These are phyloP conservation scores for Leccinum uliginosum DNA, from an alignment of 768 basidiomycete genomes.

Conservation along the genomic window DNA sequence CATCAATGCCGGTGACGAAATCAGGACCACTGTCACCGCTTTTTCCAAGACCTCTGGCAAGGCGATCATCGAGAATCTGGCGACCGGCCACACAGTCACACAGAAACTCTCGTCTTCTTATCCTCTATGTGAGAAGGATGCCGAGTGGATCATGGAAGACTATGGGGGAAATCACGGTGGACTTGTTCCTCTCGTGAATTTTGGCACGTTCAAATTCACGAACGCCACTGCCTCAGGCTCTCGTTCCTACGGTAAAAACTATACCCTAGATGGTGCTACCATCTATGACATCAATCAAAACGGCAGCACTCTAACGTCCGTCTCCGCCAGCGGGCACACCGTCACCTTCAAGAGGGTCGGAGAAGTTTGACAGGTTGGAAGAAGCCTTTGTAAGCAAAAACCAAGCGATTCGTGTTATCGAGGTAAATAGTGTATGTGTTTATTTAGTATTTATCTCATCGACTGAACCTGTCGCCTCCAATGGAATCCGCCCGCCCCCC, in stretches of 20 bases:
- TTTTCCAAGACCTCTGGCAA: not conserved
- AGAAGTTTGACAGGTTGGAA: not conserved
- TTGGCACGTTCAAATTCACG: not conserved
- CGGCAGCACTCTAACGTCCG: not conserved
- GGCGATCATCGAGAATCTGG: not conserved
- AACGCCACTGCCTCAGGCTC: not conserved
- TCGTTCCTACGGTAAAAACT: not conserved
- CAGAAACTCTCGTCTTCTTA: not conserved
- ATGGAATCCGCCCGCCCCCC: too few species aligned
- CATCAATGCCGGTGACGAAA: not conserved
- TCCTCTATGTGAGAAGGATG: not conserved
- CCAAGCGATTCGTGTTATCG: not conserved
- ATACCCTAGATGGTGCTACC: not conserved
- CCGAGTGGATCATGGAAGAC: not conserved
- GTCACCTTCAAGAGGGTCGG: not conserved
- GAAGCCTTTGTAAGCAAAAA: not conserved
- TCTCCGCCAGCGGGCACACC: not conserved
- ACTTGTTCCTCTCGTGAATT: not conserved
- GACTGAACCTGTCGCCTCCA: too few species aligned
- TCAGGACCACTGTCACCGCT: not conserved
- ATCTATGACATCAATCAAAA: not conserved
- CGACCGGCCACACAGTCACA: not conserved
- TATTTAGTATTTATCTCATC: too few species aligned
- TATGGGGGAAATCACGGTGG: rapidly evolving
- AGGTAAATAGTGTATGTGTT: not conserved